Conservation (phyloP, 2,329 filamentous ascomycete genomes). For the Pestalotiopsis fici region DNA sequence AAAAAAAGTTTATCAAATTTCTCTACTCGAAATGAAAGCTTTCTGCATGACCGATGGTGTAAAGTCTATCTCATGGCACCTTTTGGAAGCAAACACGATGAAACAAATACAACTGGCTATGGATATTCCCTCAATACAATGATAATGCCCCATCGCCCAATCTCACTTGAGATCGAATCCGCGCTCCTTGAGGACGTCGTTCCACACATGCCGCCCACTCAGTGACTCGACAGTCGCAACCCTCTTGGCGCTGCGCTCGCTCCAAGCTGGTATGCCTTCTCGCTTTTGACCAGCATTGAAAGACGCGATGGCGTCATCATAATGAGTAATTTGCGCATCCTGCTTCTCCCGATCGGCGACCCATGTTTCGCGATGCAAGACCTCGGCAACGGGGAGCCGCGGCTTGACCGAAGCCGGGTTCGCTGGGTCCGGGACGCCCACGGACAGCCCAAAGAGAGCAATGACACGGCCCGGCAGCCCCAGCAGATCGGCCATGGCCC, state of each 20-base stretch:
- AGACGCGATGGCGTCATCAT: slow-evolving; percentile 23
- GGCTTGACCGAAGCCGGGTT: slow-evolving; percentile 27
- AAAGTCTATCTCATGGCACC: too few species aligned
- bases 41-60: too few species aligned
- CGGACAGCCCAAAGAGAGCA: slow-evolving; percentile 28
- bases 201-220: slow-evolving; percentile 27
- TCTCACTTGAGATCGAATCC: slow-evolving; percentile 24
- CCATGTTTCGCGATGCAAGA: slow-evolving; percentile 29
- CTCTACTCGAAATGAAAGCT: too few species aligned
- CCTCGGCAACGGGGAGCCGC: slow-evolving; percentile 24
- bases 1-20: too few species aligned
- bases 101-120: too few species aligned
- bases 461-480: slow-evolving; percentile 28
- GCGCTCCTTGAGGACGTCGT: slow-evolving; percentile 21
- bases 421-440: slow-evolving; percentile 25
- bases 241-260: slow-evolving; percentile 22
- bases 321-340: slow-evolving; percentile 18
- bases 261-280: slow-evolving; percentile 25
- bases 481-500: slow-evolving; percentile 27
- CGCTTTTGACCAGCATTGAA: slow-evolving; percentile 26
- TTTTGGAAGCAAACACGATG: too few species aligned
- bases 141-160: not conserved
- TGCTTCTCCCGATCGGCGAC: slow-evolving; percentile 14
- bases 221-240: slow-evolving; percentile 27
- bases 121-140: not conserved